Evolutionary conservation across 2,329 filamentous ascomycete species (phyloP).

Genomic region (Neonectria punicea): DNA sequence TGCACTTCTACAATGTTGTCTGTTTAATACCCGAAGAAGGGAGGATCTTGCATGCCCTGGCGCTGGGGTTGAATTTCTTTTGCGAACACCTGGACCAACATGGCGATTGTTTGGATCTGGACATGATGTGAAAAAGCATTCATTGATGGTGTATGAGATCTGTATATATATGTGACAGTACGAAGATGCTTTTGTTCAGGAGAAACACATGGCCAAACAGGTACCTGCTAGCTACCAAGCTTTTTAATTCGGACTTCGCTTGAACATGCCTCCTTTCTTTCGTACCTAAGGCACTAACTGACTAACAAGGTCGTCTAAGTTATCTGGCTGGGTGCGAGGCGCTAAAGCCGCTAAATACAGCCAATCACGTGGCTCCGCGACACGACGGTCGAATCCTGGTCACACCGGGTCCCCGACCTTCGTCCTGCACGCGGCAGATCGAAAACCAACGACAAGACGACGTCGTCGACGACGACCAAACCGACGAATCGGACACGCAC

Average conservation of each 20-base stretch:
- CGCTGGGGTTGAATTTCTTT: slow-evolving; percentile 30
- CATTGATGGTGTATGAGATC: slow-evolving; percentile 14
- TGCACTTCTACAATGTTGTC: slow-evolving; percentile 30
- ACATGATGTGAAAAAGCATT: slow-evolving; percentile 18
- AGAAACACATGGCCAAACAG: slow-evolving; percentile 6
- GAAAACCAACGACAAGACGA: slow-evolving; percentile 26
- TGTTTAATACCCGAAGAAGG: slow-evolving; percentile 38
- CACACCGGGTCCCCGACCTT: slow-evolving; percentile 37
- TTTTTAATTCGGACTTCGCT: neutral
- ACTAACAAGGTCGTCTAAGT: no score
- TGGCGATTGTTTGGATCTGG: slow-evolving; percentile 23
- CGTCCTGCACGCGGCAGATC: slow-evolving; percentile 30
- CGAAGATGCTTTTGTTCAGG: slow-evolving; percentile 1
- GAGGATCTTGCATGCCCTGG: slow-evolving; percentile 41
- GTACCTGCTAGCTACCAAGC: neutral
- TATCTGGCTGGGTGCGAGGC: neutral
- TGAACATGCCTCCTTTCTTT: neutral
- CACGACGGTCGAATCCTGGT: slow-evolving; percentile 37
- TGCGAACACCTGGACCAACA: slow-evolving; percentile 20
- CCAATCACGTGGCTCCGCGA: slow-evolving; percentile 39
- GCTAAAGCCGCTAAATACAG: slow-evolving; percentile 19
- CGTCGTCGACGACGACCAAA: slow-evolving; percentile 21
- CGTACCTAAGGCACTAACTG: no score
- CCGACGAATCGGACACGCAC: slow-evolving; percentile 4
- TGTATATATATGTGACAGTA: slow-evolving; percentile 26